A percentile compares a stretch with the other conserved stretches of the same genome.
phyloP scores from a whole-genome alignment of 768 basidiomycete species.

The Pholiota microspora region DNA sequence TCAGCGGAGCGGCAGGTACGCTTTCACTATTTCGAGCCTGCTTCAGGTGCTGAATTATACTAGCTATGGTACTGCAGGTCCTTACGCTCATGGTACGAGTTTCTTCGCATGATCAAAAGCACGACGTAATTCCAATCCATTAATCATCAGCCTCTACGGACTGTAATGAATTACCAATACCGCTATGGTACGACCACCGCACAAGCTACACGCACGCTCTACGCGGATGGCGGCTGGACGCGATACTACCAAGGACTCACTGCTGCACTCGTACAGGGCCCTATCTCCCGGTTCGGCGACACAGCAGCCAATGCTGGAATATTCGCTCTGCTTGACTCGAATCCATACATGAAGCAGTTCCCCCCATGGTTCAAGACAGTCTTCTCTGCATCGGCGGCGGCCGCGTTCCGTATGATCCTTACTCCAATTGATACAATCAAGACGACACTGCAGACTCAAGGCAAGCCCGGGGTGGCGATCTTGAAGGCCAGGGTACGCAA shows the following conservation, averaged over 20 bases:
- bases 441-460: constrained; percentile 94
- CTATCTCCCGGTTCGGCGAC: constrained; percentile 86
- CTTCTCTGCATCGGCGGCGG: constrained; percentile 68
- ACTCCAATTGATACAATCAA: constrained; percentile 94
- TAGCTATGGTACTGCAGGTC: constrained; percentile 94
- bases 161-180: constrained; percentile 97
- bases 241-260: constrained; percentile 87
- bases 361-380: constrained; percentile 71
- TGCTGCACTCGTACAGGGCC: constrained; percentile 86
- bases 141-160: constrained; percentile 70
- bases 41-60: not conserved
- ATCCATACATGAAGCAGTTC: constrained; percentile 64
- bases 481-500: constrained; percentile 59
- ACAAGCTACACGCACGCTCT: constrained; percentile 63
- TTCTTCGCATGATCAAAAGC: too few species aligned
- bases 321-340: constrained; percentile 77
- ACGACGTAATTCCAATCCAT: not conserved
- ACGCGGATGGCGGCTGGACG: constrained; percentile 73
- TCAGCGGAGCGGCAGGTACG: constrained; percentile 83
- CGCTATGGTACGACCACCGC: constrained; percentile 80
- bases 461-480: constrained; percentile 63
- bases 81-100: constrained; percentile 70
- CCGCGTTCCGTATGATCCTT: constrained; percentile 90
- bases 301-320: constrained; percentile 95
- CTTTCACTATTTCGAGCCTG: not conserved